Base-by-base conservation (phyloP, 2,329 filamentous ascomycete genomes). In the Fusarium sp. region DNA sequence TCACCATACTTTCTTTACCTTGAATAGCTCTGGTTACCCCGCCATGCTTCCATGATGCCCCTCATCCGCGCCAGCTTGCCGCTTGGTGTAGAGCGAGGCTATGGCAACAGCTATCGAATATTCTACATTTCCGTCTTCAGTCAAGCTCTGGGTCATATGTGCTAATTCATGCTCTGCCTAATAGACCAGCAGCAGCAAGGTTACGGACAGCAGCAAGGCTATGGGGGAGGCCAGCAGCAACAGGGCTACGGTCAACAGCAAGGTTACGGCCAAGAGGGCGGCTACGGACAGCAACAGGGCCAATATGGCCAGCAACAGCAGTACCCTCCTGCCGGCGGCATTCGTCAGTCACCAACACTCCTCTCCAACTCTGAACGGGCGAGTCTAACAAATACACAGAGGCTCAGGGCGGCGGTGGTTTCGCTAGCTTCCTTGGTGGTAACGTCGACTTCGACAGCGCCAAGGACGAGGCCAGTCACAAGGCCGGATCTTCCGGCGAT, bases 401-500 rank as follows among this genome's bases (percentile, higher is more conserved):
- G 44, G 71, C 79, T 45, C 68, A 71, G 17, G 79, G 77, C 36
- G 77, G 78, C 36, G 79, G 78, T 49, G 79, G 77, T 47, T 76
- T 81, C 57, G 66, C 77, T 40, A 78, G 79, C 70, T 76, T 79
- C 57, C 78, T 83, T 65, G 81, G 61, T 11, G 62, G 84, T 65
- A 81, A 84, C 71, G 81, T 86, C 58, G 84, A 87, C 72, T 78
- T 86, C 64, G 76, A 78, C 36, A 80, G 80, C 21, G 84, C 85
- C 7, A 82, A 84, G 57, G 78, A 84, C 56, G 80, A 84, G 49
- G 87, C 86, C 19, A 79, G 79, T 66, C 77, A 80, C 33, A 79
- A 82, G 56, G 82, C 84, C 22, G 84, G 85, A 57, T 77, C 75
- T 34, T 84, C 82, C 24, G 84, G 84, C 49, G 80, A 82, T 73